These are phyloP conservation scores for Erodium trifolium DNA, from an alignment of 441 rosid genomes.

Conservation along the genomic window DNA sequence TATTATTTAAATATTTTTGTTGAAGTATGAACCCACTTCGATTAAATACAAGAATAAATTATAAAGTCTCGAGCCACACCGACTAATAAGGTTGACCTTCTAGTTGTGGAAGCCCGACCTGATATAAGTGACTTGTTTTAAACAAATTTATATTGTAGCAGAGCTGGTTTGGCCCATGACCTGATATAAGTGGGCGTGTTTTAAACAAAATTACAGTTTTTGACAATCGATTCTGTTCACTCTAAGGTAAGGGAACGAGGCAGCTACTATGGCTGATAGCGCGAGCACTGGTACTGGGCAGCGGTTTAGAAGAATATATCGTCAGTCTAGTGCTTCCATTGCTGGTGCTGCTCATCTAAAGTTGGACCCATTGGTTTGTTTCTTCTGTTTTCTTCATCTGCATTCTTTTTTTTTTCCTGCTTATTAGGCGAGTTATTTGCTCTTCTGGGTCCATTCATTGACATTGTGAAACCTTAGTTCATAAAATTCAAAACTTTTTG, in stretches of 20 bases:
- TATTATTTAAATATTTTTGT: not conserved
- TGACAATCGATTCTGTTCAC: not conserved
- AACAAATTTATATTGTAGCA: no score
- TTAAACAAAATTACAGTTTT: no score
- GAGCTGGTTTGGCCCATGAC: no score
- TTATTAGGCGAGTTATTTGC: not conserved
- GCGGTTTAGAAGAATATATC: conserved; percentile 74
- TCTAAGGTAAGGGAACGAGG: not conserved
- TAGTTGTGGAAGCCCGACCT: no score
- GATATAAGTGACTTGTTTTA: no score
- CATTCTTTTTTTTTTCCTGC: not conserved
- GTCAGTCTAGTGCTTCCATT: conserved; percentile 32
- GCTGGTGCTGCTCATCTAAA: conserved; percentile 43
- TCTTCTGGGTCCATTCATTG: not conserved
- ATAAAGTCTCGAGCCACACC: no score
- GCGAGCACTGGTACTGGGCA: conserved; percentile 31
- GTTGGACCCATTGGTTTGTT: conserved; percentile 69
- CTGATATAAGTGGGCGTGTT: no score
- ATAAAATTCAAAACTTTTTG: conserved; percentile 8
- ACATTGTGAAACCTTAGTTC: not conserved
- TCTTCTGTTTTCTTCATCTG: not conserved
- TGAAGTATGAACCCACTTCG: no score
- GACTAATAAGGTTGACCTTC: no score
- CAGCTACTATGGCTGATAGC: no score
- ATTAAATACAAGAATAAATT: no score